Percentiles rank a stretch among this genome's conserved stretches.
These are phyloP conservation scores for Ottelia alismoides DNA, from an alignment of 106 monocot species.

Conservation along the genomic window DNA sequence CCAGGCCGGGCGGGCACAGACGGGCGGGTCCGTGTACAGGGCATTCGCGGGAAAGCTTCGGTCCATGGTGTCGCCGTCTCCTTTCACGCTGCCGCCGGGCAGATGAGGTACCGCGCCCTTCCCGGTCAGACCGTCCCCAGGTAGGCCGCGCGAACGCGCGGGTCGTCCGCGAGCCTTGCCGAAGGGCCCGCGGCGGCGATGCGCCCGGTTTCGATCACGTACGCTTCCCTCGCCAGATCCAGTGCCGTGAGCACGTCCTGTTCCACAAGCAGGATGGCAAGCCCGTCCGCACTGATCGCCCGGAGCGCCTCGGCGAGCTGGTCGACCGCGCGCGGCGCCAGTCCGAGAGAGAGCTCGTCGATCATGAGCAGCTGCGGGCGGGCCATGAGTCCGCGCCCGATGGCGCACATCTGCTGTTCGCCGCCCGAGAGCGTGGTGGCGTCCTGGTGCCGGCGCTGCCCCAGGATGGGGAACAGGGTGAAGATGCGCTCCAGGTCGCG, in stretches of 20 bases:
- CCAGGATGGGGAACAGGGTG: not conserved
- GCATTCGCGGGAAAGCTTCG: too few species aligned
- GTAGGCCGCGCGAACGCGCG: not conserved
- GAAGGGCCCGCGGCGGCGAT: not conserved
- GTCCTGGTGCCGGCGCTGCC: not conserved
- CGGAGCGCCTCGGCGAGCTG: not conserved
- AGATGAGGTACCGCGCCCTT: too few species aligned
- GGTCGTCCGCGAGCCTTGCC: not conserved
- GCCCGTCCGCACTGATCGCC: not conserved
- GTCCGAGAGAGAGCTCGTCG: not conserved
- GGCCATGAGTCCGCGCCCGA: not conserved
- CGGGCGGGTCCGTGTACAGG: too few species aligned
- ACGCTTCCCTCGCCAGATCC: not conserved
- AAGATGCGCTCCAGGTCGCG: not conserved
- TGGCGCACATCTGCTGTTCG: not conserved
- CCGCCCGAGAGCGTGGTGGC: slow-evolving; percentile 1
- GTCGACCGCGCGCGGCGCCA: not conserved
- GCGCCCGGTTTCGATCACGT: not conserved
- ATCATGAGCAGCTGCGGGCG: not conserved
- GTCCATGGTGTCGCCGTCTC: too few species aligned
- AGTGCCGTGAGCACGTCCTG: not conserved
- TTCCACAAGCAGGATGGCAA: not conserved
- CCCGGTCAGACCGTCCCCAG: too few species aligned
- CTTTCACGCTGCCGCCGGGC: too few species aligned
- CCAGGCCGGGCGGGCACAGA: too few species aligned